A percentile compares a stretch with the other conserved stretches of the same genome.
phyloP scores from a whole-genome alignment of 208 protist species.

The Acanthamoeba triangularis region DNA sequence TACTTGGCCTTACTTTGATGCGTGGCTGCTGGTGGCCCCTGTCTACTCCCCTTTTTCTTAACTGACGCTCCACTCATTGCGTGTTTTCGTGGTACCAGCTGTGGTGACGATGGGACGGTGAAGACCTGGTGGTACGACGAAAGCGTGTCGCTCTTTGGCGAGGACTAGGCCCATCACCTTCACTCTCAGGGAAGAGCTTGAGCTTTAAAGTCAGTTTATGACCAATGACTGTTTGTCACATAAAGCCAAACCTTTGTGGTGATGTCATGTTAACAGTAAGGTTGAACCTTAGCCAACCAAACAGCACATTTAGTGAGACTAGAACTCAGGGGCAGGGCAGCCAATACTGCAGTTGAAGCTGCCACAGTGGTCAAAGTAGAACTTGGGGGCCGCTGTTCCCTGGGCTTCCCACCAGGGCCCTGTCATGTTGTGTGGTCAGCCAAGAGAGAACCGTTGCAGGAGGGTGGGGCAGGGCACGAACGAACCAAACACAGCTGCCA shows the following conservation, averaged over 20 bases:
- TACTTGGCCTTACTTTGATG: too few species aligned
- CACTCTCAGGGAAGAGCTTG: too few species aligned
- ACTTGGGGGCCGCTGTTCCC: not conserved
- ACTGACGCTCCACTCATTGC: too few species aligned
- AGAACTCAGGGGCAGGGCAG: constrained; percentile 27
- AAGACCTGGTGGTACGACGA: constrained; percentile 67
- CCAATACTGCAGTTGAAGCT: constrained; percentile 22
- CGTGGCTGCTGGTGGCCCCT: too few species aligned
- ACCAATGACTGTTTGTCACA: too few species aligned
- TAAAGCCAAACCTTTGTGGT: too few species aligned
- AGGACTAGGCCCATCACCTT: not conserved
- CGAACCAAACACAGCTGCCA: constrained; percentile 4
- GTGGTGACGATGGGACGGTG: constrained; percentile 50
- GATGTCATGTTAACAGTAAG: too few species aligned
- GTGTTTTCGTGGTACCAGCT: constrained; percentile 38
- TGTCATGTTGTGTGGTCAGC: not conserved
- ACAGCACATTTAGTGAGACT: too few species aligned
- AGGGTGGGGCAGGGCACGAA: not conserved
- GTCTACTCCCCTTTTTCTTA: too few species aligned
- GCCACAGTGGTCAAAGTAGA: constrained; percentile 47
- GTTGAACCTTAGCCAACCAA: too few species aligned
- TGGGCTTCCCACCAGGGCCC: constrained; percentile 21
- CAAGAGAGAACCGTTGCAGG: not conserved
- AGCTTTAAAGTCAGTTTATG: too few species aligned
- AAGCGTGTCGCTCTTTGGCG: constrained; percentile 24